Base-by-base conservation (phyloP, 2,329 filamentous ascomycete genomes). In the Colletotrichum simmondsii region DNA sequence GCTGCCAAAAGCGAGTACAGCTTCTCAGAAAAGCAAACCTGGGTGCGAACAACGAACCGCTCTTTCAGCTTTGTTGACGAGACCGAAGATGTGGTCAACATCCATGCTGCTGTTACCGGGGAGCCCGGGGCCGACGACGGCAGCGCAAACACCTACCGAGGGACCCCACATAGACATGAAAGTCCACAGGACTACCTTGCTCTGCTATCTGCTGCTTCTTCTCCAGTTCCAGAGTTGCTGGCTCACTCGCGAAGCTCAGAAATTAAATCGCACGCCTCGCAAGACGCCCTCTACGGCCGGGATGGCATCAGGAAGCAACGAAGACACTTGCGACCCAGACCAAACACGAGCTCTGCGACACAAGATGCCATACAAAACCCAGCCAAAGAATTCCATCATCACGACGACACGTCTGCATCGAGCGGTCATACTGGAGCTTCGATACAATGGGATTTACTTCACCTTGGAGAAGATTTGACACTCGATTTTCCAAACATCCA, bases 1-100 rank as follows among this genome's bases (percentile, higher is more conserved):
- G 68, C 62, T 24, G 68, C 68, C 46, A 54, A 49, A 4, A 71
- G 62, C 68, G 68, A 71, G 24, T 79, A 75, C 62, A 74, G 71
- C 10, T 79, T 79, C 56, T 64, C 78, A 6, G 70, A 77, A 14
- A 75, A 76, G 3, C 78, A 80, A 49, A 78, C 76, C 14, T 80
- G 78, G 78, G 77, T 80, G 32, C 75, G 75, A 57, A 71, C 68
- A 6, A 77, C 76, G 28, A 78, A 73, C 52, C 70, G 77, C 60
- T 60, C 75, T 26, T 49, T 80, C 26, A 80, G 77, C 32, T 80
- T 80, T 24, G 74, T 80, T 8, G 77, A 80, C 49, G 78, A 80
- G 58, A 80, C 78, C 3, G 73, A 77, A 46, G 77, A 79, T 16
- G 74, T 80, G 14, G 76, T 79, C 62, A 78, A 78, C 42, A 76